phyloP scores from a whole-genome alignment of 257 asterid species.

The Fraxinus cuspidata region DNA sequence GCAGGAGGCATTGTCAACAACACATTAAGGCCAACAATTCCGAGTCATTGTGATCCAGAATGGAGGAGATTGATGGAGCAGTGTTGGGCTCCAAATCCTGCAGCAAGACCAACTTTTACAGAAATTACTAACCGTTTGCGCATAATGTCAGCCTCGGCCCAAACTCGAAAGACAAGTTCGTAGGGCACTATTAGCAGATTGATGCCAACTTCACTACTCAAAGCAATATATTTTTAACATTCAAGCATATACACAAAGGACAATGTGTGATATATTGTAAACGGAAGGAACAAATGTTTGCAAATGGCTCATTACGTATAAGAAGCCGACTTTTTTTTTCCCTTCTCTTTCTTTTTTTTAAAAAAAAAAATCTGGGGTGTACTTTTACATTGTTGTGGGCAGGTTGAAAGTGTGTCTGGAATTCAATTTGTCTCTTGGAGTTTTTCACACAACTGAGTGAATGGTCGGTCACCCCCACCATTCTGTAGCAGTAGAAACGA shows the following conservation, averaged over 20 bases:
- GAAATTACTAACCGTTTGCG: constrained; percentile 82
- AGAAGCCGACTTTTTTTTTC: no score
- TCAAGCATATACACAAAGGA: constrained; percentile 32
- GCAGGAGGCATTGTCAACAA: constrained; percentile 94
- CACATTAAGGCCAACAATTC: constrained; percentile 86
- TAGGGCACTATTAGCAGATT: constrained; percentile 25
- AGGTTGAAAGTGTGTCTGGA: background rate
- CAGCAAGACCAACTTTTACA: constrained; percentile 72
- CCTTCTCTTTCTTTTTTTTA: no score
- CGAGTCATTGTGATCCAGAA: constrained; percentile 78
- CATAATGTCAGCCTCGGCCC: constrained; percentile 60
- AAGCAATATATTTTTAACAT: constrained; percentile 29
- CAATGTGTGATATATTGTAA: constrained; percentile 3
- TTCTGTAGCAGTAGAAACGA: background rate
- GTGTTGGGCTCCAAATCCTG: constrained; percentile 94
- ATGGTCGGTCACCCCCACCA: background rate
- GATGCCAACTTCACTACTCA: constrained; percentile 21
- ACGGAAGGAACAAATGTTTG: constrained; percentile 10
- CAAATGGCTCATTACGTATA: background rate
- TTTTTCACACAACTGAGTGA: background rate
- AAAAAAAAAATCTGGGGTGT: no score
- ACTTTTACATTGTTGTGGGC: no score
- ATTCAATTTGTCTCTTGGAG: background rate
- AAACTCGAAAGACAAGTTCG: constrained; percentile 43
- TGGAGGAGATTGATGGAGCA: constrained; percentile 88